Evolutionary conservation across 2,329 filamentous ascomycete genomes (phyloP).

Genomic region (Trichoderma harzianum): DNA sequence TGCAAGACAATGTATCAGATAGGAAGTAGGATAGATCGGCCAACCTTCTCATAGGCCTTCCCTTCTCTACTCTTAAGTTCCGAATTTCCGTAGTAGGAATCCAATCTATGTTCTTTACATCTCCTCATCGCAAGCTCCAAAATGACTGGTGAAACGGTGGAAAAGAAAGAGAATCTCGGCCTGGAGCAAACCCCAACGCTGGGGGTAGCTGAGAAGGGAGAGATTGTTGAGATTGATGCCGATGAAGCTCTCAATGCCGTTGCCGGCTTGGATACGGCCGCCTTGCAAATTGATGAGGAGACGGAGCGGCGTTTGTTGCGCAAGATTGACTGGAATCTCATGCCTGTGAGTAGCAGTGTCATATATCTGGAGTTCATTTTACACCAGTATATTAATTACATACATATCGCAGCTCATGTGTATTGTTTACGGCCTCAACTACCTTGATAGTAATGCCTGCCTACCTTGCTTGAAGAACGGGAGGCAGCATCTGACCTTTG

Average conservation of each 20-base stretch:
- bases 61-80: neutral
- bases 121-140: neutral
- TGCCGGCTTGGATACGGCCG: neutral
- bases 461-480: too few species aligned
- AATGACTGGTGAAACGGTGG: neutral
- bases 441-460: constrained; percentile 14
- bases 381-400: neutral
- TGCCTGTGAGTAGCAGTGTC: neutral
- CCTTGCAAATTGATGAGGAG: constrained; percentile 10
- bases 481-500: neutral
- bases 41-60: neutral
- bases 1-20: neutral
- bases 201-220: neutral
- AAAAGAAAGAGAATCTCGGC: neutral
- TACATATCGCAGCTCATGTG: constrained; percentile 4
- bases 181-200: neutral
- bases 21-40: neutral
- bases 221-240: constrained; percentile 6
- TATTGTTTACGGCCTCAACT: constrained; percentile 18
- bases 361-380: neutral
- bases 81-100: neutral
- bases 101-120: neutral
- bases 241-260: constrained; percentile 19
- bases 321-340: constrained; percentile 18
- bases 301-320: constrained; percentile 15